Percentiles rank a stretch among this genome's conserved stretches.
Conservation (phyloP, 768 basidiomycete species). For the Basidioascus undulatus region DNA sequence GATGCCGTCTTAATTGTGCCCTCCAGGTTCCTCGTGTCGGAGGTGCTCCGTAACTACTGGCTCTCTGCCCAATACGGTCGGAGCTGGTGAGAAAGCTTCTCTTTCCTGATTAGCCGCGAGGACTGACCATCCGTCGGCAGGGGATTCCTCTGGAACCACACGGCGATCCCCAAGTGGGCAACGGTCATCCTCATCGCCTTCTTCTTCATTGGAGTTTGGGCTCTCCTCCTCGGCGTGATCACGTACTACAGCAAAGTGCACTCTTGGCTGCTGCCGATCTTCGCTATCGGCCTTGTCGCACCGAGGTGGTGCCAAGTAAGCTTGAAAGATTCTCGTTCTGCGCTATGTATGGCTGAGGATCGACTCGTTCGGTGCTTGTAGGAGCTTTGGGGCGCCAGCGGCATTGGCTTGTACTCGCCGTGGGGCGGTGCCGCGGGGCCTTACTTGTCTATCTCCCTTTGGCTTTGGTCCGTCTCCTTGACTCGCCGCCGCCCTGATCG, state of each 20-base stretch:
- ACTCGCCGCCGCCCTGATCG: too few relatives aligned
- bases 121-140: too few relatives aligned
- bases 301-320: conserved; percentile 79
- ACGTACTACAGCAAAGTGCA: conserved; percentile 78
- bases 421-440: conserved; percentile 73
- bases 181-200: conserved; percentile 50
- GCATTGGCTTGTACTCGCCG: conserved; percentile 72
- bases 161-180: conserved; percentile 56
- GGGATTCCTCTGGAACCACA: conserved; percentile 78
- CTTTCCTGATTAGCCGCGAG: too few relatives aligned
- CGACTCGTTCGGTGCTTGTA: conserved; percentile 12
- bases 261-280: conserved; percentile 83
- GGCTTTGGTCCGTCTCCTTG: too few relatives aligned
- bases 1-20: too few relatives aligned
- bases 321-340: too few relatives aligned
- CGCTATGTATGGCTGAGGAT: neutral
- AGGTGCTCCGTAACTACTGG: conserved; percentile 81
- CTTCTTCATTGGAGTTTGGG: conserved; percentile 83
- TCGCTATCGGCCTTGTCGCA: conserved; percentile 80
- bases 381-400: conserved; percentile 92
- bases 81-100: neutral
- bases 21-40: conserved; percentile 56
- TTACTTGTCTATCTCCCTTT: conserved; percentile 67
- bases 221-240: conserved; percentile 39
- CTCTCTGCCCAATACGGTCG: too few relatives aligned